Conservation (phyloP, 2,329 filamentous ascomycete species). For the Colletotrichum sp. region DNA sequence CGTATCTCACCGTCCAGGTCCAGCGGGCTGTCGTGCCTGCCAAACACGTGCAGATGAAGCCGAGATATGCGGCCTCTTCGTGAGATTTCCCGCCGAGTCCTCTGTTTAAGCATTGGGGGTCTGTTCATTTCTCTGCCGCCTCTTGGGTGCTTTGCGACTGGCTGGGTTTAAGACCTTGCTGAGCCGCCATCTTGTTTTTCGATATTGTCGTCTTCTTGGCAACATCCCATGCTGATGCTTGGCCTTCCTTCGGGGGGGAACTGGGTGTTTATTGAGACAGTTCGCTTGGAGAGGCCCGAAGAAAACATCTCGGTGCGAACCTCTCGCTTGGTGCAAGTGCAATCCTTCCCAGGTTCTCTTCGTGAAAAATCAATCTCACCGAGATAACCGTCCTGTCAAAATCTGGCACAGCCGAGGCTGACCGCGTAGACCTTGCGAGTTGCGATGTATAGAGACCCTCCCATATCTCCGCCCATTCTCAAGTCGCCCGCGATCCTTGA, state of each 20-base stretch:
- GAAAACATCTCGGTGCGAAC: not conserved
- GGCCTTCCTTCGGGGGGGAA: not conserved
- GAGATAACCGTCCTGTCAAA: not conserved
- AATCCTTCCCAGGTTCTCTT: too few relatives aligned
- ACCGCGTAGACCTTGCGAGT: not conserved
- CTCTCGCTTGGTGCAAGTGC: not conserved
- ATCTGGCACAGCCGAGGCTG: not conserved
- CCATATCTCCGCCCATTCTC: not conserved
- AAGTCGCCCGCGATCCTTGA: not conserved
- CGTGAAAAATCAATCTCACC: not conserved
- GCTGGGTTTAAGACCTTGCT: not conserved
- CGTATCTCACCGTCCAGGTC: not conserved
- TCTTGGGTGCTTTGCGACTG: not conserved
- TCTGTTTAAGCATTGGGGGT: not conserved
- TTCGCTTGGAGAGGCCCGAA: not conserved
- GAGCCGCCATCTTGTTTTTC: not conserved
- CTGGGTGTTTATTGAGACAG: not conserved
- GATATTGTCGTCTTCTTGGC: slow-evolving; percentile 1
- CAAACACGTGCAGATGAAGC: slow-evolving; percentile 12
- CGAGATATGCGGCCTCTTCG: slow-evolving; percentile 6
- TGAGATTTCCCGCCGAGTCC: not conserved
- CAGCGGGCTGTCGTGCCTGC: too few relatives aligned
- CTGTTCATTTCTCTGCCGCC: not conserved
- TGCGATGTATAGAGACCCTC: not conserved
- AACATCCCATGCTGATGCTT: not conserved